Base-by-base conservation (phyloP, 805 yeast genomes). In the Saccharomyces eubayanus region DNA sequence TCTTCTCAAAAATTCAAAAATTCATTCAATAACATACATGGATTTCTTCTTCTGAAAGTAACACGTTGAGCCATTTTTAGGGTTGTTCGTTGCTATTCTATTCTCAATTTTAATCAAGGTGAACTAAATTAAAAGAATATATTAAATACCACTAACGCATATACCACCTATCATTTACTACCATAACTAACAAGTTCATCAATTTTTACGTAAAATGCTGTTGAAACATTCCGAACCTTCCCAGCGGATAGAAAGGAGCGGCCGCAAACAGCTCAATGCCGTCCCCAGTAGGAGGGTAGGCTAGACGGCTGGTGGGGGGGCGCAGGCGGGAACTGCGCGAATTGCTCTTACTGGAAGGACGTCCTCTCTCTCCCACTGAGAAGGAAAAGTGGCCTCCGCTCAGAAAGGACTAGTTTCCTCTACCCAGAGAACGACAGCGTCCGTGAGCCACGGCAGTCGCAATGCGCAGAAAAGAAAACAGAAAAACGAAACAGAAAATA, bases 41-140 rank as follows among this genome's bases (percentile, higher is more conserved):
- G 96, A 79, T 90, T 91, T 85, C 96, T 89, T 85, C 96, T 89
- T 87, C 97, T 89, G 88, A 84, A 91, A 70, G 97, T 90, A 79
- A 91, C 95, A 86, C 99, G 92, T 82, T 90, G 96, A 78, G 97
- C 99, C 99, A 94, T 94, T 81, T 73, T 81, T 74, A 62, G 67
- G 63, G 49, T 55, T 55, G 40, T 47, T 50, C 28, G 50, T 51
- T 49, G 57, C 54, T 54, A 47, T 16, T 51, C 49, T 49, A 46
- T 46, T 51, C 48, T 48, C n/a, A 31, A 31, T 40, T 29, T 41
- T 12, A 27, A 28, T n/a, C 27, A 8, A 29, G 28, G 46, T n/a
- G 28, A 28, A 29, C 20, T 21, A 10, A 46, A 14, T 11, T 8
- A 46, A 46, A n/a, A 12, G 3, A 28, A 46, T 20, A 8, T 46